Percentiles rank a stretch among this genome's conserved stretches.
Conservation (phyloP, 73 alveolate genomes). For the Urostyla sp. region DNA sequence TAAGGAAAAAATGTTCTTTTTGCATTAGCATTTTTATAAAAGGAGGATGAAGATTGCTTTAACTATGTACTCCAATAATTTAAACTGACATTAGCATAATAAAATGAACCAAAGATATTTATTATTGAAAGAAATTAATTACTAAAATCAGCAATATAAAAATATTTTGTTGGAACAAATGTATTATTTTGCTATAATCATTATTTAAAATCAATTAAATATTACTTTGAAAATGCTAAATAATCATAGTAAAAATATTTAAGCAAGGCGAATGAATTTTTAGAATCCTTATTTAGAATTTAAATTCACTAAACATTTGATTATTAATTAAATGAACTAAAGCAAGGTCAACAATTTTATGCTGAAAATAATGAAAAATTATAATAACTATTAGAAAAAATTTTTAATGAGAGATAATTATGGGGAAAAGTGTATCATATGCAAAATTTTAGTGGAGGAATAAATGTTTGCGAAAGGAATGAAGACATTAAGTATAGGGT, state of each 20-base stretch:
- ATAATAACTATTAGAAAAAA: conserved; percentile 6
- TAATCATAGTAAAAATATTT: neutral
- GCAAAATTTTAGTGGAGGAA: conserved; percentile 24
- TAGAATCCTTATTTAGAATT: conserved; percentile 16
- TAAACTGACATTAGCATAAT: conserved; percentile 6
- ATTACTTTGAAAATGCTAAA: conserved; percentile 25
- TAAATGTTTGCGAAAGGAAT: conserved; percentile 52
- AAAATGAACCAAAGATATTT: neutral
- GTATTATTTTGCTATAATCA: conserved; percentile 39
- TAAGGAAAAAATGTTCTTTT: conserved; percentile 13
- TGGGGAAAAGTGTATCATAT: conserved; percentile 42
- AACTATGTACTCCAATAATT: conserved; percentile 29
- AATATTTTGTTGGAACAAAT: conserved; percentile 13
- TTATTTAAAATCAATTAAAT: conserved; percentile 25
- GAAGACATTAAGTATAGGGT: conserved; percentile 21
- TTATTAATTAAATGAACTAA: neutral
- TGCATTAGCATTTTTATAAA: conserved; percentile 5
- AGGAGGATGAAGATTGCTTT: conserved; percentile 47
- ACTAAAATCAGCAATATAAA: neutral
- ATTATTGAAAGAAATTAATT: conserved; percentile 21
- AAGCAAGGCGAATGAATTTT: neutral
- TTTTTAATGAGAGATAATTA: conserved; percentile 18
- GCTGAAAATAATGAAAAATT: conserved; percentile 29
- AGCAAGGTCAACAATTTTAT: conserved; percentile 1
- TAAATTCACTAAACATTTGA: conserved; percentile 21